phyloP scores from a whole-genome alignment of 1,284 basidiomycete species.

The Xerocomus nothofagi region DNA sequence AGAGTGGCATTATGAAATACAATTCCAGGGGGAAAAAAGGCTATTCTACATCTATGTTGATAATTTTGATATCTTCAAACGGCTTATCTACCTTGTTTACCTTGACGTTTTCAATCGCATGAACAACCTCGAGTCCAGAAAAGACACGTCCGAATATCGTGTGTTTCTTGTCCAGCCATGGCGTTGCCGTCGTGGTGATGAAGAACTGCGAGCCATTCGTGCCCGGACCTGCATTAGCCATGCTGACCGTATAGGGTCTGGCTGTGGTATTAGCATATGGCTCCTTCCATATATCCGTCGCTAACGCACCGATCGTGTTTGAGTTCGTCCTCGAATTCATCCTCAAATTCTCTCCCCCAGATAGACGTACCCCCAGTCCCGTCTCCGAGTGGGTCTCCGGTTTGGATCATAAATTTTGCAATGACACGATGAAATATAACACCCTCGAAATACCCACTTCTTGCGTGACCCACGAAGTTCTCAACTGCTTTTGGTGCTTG shows the following conservation, averaged over 20 bases:
- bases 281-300: background rate
- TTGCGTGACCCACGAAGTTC: conserved; percentile 95
- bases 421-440: conserved; percentile 98
- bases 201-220: conserved; percentile 99
- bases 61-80: conserved; percentile 88
- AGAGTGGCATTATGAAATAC: conserved; percentile 41
- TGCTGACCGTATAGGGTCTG: conserved; percentile 95
- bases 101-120: conserved; percentile 78
- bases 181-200: conserved; percentile 94
- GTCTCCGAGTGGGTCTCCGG: conserved; percentile 95
- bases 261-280: conserved; percentile 10
- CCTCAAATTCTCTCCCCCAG: conserved; percentile 95
- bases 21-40: background rate
- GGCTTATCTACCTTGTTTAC: conserved; percentile 85
- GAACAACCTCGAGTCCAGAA: conserved; percentile 82
- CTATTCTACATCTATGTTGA: conserved; percentile 72
- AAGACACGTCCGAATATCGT: conserved; percentile 89
- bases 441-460: conserved; percentile 91
- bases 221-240: conserved; percentile 95
- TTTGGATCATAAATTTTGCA: conserved; percentile 99
- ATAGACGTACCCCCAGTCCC: conserved; percentile 97
- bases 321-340: conserved; percentile 89
- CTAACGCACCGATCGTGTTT: conserved; percentile 80
- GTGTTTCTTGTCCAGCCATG: conserved; percentile 97
- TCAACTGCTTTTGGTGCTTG: conserved; percentile 94